phyloP scores from a whole-genome alignment of 2,329 filamentous ascomycete species.

The Cladophialophora immunda region DNA sequence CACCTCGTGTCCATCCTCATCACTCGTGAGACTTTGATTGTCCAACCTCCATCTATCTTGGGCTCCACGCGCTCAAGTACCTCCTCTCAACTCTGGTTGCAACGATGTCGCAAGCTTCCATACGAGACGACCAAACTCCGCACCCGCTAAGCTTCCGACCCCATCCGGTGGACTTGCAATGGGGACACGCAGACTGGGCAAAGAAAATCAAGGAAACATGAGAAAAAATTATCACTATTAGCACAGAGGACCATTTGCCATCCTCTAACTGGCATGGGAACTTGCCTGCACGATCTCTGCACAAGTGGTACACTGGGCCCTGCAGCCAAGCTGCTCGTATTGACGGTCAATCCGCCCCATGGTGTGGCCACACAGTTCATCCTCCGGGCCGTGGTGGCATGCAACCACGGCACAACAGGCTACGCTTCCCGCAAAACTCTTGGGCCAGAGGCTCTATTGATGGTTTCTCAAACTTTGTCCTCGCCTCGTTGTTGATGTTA shows the following conservation, averaged over 20 bases:
- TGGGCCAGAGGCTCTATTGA: neutral
- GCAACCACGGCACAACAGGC: neutral
- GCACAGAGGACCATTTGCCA: neutral
- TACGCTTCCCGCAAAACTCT: neutral
- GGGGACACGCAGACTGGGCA: neutral
- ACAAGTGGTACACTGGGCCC: neutral
- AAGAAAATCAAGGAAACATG: neutral
- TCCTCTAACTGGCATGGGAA: neutral
- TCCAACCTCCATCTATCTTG: neutral
- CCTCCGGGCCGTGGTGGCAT: neutral
- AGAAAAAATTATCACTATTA: neutral
- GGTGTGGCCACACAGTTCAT: neutral
- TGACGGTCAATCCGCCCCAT: neutral
- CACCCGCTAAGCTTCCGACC: neutral
- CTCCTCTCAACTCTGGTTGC: neutral
- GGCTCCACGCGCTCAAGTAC: neutral
- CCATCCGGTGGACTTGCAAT: neutral
- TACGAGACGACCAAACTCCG: neutral
- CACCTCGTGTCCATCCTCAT: neutral
- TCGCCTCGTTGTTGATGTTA: neutral
- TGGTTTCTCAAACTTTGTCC: neutral
- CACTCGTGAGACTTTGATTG: neutral
- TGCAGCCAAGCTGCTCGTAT: neutral
- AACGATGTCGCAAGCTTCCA: neutral
- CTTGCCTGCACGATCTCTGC: conserved; percentile 3